Evolutionary conservation across 2,329 filamentous ascomycete species (phyloP).

Genomic region (Aspergillus ochraceoroseus): DNA sequence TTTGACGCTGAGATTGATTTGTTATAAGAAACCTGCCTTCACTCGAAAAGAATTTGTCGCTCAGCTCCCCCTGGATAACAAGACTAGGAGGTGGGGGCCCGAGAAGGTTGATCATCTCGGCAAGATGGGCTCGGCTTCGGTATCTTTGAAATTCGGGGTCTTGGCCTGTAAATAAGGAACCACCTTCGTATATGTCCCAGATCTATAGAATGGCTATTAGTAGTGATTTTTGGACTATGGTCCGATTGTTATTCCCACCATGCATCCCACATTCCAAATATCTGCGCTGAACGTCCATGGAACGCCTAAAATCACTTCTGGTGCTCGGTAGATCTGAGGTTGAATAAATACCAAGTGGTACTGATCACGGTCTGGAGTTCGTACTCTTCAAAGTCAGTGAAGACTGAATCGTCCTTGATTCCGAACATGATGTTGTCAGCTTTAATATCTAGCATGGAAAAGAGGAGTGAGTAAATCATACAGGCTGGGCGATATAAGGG

Average conservation of each 20-base stretch:
- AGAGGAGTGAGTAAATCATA: constrained; percentile 10
- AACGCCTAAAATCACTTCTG: constrained; percentile 46
- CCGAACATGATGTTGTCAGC: constrained; percentile 48
- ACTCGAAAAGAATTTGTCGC: constrained; percentile 39
- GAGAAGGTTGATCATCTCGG: constrained; percentile 47
- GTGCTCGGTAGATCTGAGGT: constrained; percentile 36
- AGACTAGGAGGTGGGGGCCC: constrained; percentile 40
- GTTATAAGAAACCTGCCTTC: constrained; percentile 26
- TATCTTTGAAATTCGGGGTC: constrained; percentile 42
- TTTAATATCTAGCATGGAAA: constrained; percentile 41
- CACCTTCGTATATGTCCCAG: constrained; percentile 50
- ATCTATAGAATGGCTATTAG: constrained; percentile 32
- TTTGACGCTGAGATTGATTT: too few species aligned
- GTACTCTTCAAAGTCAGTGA: constrained; percentile 39
- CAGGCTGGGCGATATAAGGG: constrained; percentile 2
- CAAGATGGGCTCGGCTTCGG: constrained; percentile 46
- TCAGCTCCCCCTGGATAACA: constrained; percentile 31
- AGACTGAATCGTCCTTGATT: constrained; percentile 41
- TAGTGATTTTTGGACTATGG: constrained; percentile 3
- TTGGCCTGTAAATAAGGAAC: constrained; percentile 42
- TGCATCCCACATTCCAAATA: constrained; percentile 51
- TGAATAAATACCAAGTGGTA: constrained; percentile 31
- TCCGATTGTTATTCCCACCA: constrained; percentile 39
- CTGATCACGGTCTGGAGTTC: constrained; percentile 36
- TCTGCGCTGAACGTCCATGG: constrained; percentile 49